phyloP scores from a whole-genome alignment of 2,329 filamentous ascomycete genomes.

The Cadophora luteo-olivacea region DNA sequence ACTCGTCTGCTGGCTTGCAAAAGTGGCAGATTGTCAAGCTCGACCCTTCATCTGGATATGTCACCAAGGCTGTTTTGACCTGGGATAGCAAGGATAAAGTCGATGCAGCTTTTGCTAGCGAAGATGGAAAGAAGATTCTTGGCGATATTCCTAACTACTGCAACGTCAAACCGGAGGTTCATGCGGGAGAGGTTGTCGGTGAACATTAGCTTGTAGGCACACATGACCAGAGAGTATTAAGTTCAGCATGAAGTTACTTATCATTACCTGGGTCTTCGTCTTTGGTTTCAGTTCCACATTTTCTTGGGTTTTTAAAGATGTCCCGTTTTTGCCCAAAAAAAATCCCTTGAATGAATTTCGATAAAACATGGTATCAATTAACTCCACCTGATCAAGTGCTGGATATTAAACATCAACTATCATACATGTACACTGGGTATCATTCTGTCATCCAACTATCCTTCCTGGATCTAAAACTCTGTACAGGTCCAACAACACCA shows the following conservation, averaged over 20 bases:
- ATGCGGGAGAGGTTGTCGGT: slow-evolving; percentile 19
- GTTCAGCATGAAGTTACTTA: no score
- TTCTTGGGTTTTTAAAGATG: no score
- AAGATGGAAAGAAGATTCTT: slow-evolving; percentile 18
- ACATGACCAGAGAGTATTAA: no score
- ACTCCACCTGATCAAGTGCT: neutral
- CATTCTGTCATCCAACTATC: neutral
- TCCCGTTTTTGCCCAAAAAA: no score
- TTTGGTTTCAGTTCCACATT: no score
- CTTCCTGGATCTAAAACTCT: neutral
- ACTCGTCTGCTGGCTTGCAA: neutral
- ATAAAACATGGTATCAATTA: neutral
- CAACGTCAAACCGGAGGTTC: slow-evolving; percentile 4
- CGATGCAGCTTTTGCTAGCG: slow-evolving; percentile 2
- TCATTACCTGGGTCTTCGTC: no score
- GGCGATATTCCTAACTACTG: slow-evolving; percentile 24
- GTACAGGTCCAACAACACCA: neutral
- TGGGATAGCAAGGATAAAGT: slow-evolving; percentile 12
- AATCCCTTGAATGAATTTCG: no score
- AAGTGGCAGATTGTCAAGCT: slow-evolving; percentile 23
- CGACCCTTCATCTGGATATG: slow-evolving; percentile 13
- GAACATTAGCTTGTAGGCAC: neutral
- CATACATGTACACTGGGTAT: slow-evolving; percentile 7
- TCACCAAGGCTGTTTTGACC: slow-evolving; percentile 8
- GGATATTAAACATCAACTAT: neutral